Conservation (phyloP, 352 stramenopile genomes). For the Pythium oligandrum region DNA sequence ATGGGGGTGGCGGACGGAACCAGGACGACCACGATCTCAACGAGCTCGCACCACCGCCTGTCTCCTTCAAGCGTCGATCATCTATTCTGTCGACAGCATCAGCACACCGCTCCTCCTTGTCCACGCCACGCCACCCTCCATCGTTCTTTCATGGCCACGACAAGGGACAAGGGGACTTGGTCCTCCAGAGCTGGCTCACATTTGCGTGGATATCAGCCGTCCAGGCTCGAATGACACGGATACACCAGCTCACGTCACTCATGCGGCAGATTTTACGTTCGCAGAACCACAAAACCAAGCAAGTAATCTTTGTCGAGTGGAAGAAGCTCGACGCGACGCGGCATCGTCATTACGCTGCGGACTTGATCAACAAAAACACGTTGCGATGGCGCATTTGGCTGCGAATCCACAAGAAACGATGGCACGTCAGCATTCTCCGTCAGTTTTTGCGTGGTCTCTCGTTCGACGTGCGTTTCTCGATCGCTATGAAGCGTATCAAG, state of each 20-base stretch:
- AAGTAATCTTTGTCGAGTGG: conserved; percentile 38
- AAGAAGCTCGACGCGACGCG: conserved; percentile 24
- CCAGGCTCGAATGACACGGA: conserved; percentile 27
- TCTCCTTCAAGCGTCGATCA: too few relatives aligned
- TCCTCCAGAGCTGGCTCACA: conserved; percentile 30
- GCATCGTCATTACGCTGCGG: conserved; percentile 17
- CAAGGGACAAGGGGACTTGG: conserved; percentile 1
- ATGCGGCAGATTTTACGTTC: conserved; percentile 20
- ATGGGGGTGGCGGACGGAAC: conserved; percentile 2
- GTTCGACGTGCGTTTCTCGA: conserved; percentile 55
- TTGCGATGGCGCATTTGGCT: conserved; percentile 34
- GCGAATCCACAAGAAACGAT: conserved; percentile 31
- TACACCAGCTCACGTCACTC: conserved; percentile 20
- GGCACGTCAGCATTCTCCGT: conserved; percentile 28
- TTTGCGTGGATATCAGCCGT: conserved; percentile 32
- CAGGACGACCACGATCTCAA: conserved; percentile 4
- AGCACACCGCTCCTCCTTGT: too few relatives aligned
- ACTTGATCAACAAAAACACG: conserved; percentile 31
- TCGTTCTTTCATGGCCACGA: too few relatives aligned
- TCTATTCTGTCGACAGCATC: too few relatives aligned
- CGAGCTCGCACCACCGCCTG: not conserved
- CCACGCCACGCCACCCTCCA: too few relatives aligned
- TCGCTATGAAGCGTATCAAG: conserved; percentile 57
- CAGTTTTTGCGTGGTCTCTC: conserved; percentile 44
- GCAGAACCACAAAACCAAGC: conserved; percentile 24